Evolutionary conservation across 495 filamentous ascomycete species (phyloP).

Genomic region (Neurospora sp.): DNA sequence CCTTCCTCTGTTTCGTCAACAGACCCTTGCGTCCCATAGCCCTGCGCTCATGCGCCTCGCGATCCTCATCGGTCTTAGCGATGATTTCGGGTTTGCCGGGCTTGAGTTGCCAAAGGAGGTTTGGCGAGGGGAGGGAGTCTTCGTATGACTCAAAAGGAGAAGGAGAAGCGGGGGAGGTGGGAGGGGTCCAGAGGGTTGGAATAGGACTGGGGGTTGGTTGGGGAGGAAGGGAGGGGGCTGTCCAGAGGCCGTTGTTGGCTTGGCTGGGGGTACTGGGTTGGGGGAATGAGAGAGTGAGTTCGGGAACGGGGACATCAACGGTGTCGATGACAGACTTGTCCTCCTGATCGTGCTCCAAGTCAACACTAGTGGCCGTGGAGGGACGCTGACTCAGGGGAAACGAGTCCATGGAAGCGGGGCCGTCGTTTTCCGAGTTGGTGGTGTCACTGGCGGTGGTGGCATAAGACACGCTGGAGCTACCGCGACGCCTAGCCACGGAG

Average conservation of each 20-base stretch:
- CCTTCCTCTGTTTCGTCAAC: conserved; percentile 3
- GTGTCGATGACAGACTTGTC: background rate
- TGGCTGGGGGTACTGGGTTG: background rate
- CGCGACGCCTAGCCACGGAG: conserved; percentile 3
- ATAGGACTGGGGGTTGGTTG: too few relatives aligned
- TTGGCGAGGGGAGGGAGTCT: background rate
- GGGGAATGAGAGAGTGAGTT: background rate
- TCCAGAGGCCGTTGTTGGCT: conserved; percentile 8
- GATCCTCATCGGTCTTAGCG: conserved; percentile 13
- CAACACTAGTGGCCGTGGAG: background rate
- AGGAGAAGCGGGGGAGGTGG: background rate
- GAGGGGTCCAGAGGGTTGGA: background rate
- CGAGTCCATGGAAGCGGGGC: background rate
- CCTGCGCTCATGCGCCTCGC: conserved; percentile 6
- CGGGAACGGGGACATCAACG: background rate
- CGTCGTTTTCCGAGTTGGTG: background rate
- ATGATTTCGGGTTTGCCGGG: background rate
- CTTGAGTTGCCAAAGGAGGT: background rate
- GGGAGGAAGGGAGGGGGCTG: background rate
- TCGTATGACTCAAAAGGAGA: background rate
- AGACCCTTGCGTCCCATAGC: conserved; percentile 8
- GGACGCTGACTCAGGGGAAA: background rate
- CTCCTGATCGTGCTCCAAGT: background rate
- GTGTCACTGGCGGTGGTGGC: background rate
- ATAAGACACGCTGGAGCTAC: background rate